Evolutionary conservation across 345 rosid species (phyloP).

Genomic region (Eucalyptus sp.): DNA sequence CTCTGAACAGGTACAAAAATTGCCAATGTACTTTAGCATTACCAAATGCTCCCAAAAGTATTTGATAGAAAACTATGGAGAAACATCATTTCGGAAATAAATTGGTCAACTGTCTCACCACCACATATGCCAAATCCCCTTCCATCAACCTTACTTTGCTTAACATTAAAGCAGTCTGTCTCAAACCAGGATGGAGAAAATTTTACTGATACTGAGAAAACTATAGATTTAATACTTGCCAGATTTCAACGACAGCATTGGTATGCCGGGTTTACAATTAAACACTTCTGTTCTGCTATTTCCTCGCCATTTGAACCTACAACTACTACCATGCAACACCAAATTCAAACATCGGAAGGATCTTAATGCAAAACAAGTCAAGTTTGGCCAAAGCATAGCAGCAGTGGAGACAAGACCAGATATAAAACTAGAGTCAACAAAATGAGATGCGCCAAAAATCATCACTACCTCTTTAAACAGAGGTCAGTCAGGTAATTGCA

Average conservation of each 20-base stretch:
- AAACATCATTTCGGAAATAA: not conserved
- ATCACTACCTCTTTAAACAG: not conserved
- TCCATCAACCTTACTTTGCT: not conserved
- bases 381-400: not conserved
- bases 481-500: not conserved
- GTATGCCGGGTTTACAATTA: not conserved
- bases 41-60: not conserved
- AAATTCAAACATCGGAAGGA: not conserved
- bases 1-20: not conserved
- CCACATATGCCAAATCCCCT: not conserved
- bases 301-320: not conserved
- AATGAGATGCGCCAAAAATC: not conserved
- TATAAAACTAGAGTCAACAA: not conserved
- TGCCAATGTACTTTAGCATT: not conserved
- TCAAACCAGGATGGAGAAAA: constrained; percentile 18
- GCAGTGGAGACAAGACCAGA: not conserved
- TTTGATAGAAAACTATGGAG: not conserved
- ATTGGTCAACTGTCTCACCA: not conserved
- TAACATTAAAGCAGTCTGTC: not conserved
- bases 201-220: not conserved
- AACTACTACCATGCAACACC: not conserved
- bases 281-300: not conserved
- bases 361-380: not conserved
- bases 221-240: not conserved
- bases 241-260: not conserved